Evolutionary conservation across 176 grass and related monocot genomes (phyloP).

Genomic region (Juncus effusus): DNA sequence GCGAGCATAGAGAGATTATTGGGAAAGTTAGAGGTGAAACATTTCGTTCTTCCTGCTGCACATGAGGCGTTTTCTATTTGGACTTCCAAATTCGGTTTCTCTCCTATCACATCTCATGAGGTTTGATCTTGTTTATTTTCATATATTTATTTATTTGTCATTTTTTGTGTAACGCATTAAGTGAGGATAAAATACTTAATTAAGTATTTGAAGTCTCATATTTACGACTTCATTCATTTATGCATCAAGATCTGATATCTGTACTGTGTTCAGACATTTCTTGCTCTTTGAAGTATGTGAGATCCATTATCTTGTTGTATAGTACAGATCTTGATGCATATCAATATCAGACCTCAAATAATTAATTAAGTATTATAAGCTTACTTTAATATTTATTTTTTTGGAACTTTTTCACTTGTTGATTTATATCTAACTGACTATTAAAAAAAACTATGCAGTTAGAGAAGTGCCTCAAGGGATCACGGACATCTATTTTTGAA

Average conservation of each 20-base stretch:
- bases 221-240: neutral
- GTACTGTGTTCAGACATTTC: neutral
- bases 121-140: conserved; percentile 33
- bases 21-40: conserved; percentile 59
- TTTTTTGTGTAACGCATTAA: neutral
- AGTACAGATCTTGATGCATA: neutral
- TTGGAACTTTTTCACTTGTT: conserved; percentile 5
- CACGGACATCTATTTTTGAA: conserved; percentile 63
- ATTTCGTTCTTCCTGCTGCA: conserved; percentile 84
- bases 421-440: neutral
- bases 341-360: neutral
- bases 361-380: neutral
- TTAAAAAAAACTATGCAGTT: conserved; percentile 37
- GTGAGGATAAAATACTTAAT: neutral
- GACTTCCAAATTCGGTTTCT: conserved; percentile 79
- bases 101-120: conserved; percentile 68
- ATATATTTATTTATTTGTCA: neutral
- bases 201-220: neutral
- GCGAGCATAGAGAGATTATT: conserved; percentile 62
- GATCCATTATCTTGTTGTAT: neutral
- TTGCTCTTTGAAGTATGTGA: neutral
- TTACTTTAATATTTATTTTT: neutral
- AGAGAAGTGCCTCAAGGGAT: conserved; percentile 59
- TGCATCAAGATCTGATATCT: neutral
- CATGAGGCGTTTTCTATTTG: conserved; percentile 78